These are phyloP conservation scores for Aspergillus ochraceus DNA, from an alignment of 2,329 filamentous ascomycete genomes.

Conservation along the genomic window DNA sequence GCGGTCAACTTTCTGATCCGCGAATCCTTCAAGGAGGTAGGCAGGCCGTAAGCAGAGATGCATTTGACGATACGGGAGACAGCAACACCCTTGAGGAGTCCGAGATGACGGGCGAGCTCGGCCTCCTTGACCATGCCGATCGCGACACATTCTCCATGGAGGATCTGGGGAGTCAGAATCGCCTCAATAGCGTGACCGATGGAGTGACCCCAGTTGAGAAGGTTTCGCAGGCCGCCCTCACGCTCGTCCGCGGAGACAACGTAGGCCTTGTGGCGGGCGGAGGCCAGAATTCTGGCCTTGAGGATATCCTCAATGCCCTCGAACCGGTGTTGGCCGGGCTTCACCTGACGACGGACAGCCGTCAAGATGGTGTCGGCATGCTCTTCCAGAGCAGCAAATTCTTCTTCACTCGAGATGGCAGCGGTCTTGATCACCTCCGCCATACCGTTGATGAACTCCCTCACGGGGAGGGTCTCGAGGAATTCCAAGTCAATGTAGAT, in stretches of 20 bases:
- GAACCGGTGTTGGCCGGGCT: constrained; percentile 61
- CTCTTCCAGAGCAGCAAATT: constrained; percentile 80
- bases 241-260: constrained; percentile 94
- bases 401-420: constrained; percentile 87
- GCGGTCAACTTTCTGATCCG: constrained; percentile 78
- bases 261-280: constrained; percentile 87
- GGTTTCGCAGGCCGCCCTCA: constrained; percentile 88
- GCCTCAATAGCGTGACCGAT: constrained; percentile 97
- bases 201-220: constrained; percentile 96
- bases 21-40: constrained; percentile 81
- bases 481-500: constrained; percentile 95
- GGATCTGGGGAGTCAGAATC: constrained; percentile 88
- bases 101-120: constrained; percentile 85
- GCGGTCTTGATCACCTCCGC: constrained; percentile 97
- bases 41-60: constrained; percentile 88
- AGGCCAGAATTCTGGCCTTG: constrained; percentile 81
- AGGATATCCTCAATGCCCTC: constrained; percentile 68
- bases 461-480: constrained; percentile 80
- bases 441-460: constrained; percentile 98
- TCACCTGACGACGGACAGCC: constrained; percentile 64
- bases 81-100: constrained; percentile 79
- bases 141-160: constrained; percentile 93
- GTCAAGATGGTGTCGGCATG: constrained; percentile 76
- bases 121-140: constrained; percentile 99
- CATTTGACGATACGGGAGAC: constrained; percentile 90